Evolutionary conservation across 768 basidiomycete genomes (phyloP).

Genomic region (Cystofilobasidium capitatum): DNA sequence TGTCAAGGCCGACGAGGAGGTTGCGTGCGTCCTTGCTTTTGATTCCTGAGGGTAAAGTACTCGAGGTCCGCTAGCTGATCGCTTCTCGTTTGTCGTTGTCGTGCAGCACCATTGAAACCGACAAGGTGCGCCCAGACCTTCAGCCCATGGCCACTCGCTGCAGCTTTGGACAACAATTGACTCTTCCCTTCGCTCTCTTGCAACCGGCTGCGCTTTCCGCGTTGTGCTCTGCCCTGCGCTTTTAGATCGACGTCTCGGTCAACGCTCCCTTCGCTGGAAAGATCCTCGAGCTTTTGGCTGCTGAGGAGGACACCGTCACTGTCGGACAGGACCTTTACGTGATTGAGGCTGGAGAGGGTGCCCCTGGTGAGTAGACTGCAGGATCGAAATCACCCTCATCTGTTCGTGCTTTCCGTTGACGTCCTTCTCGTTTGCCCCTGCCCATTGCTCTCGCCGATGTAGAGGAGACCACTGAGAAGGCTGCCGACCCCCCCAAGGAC

Average conservation of each 20-base stretch:
- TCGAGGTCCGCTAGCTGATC: neutral
- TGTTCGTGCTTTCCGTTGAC: too few species aligned
- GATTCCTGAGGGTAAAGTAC: neutral
- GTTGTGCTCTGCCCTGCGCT: neutral
- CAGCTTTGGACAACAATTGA: neutral
- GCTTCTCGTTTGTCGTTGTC: neutral
- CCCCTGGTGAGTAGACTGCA: constrained; percentile 42
- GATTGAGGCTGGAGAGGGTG: constrained; percentile 69
- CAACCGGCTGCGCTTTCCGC: neutral
- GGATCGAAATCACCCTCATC: neutral
- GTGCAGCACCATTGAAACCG: constrained; percentile 75
- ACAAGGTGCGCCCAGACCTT: constrained; percentile 60
- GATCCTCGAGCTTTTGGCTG: constrained; percentile 73
- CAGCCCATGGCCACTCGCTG: neutral
- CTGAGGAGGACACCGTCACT: constrained; percentile 85
- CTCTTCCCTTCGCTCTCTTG: neutral
- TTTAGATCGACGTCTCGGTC: constrained; percentile 89
- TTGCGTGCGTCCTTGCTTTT: constrained; percentile 47
- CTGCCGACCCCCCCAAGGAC: constrained; percentile 12
- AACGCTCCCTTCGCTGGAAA: constrained; percentile 83
- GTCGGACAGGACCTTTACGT: constrained; percentile 91
- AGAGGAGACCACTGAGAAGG: constrained; percentile 3
- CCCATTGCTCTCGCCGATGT: neutral
- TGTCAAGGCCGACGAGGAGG: constrained; percentile 85
- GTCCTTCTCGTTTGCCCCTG: neutral